Evolutionary conservation across 1,139 yeast species (phyloP).

Genomic region (Starmera stellimalicola): DNA sequence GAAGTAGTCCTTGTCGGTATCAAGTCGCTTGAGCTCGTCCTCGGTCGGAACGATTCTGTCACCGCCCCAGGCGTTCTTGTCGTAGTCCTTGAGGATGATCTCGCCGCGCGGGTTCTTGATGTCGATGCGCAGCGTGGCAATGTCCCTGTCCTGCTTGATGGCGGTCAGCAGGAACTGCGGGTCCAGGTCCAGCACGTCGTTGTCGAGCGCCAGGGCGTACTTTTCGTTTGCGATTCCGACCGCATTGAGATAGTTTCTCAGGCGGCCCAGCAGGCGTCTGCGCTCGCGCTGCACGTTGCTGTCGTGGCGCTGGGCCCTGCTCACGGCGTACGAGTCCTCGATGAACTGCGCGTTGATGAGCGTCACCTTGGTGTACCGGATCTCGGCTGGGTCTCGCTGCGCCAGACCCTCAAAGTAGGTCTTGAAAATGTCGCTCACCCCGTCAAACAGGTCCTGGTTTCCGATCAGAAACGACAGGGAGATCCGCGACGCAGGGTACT

Average conservation of each 20-base stretch:
- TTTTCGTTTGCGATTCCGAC: constrained; percentile 20
- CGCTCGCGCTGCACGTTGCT: constrained; percentile 20
- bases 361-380: constrained; percentile 11
- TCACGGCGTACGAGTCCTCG: constrained; percentile 10
- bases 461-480: constrained; percentile 15
- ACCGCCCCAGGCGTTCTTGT: constrained; percentile 20
- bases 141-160: constrained; percentile 11
- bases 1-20: constrained; percentile 29
- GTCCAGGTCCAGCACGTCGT: constrained; percentile 16
- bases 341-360: constrained; percentile 17
- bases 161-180: constrained; percentile 11
- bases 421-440: constrained; percentile 2
- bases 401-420: constrained; percentile 6
- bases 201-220: constrained; percentile 15
- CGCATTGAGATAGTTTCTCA: constrained; percentile 24
- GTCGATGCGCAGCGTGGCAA: constrained; percentile 15
- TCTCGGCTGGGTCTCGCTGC: neutral
- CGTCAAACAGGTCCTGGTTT: constrained; percentile 9
- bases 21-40: constrained; percentile 37
- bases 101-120: constrained; percentile 8
- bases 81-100: constrained; percentile 14
- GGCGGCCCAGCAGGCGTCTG: constrained; percentile 22
- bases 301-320: constrained; percentile 15
- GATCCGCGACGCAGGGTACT: neutral
- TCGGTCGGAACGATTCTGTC: constrained; percentile 34